Percentiles rank a stretch among this genome's conserved stretches.
Conservation (phyloP, 305 asterid genomes). For the Fraxinus greggii region DNA sequence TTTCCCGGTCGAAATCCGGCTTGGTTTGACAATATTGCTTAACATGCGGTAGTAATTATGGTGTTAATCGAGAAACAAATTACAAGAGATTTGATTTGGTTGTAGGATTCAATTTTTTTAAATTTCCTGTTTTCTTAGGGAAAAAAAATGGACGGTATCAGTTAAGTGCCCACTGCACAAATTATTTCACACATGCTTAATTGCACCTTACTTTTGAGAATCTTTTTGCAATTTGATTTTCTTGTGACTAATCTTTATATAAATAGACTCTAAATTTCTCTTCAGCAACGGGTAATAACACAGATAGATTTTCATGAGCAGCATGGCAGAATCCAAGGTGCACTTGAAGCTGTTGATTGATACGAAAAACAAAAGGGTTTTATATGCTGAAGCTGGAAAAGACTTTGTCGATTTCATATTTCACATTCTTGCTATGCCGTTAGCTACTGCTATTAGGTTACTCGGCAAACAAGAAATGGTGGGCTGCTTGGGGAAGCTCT, state of each 20-base stretch:
- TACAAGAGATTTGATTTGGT: neutral
- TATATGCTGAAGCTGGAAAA: constrained; percentile 11
- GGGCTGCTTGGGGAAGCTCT: constrained; percentile 27
- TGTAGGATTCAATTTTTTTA: too few species aligned
- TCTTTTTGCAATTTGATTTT: neutral
- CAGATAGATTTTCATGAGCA: neutral
- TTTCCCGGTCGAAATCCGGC: too few species aligned
- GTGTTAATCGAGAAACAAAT: neutral
- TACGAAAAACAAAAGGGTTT: neutral
- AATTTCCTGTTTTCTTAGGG: neutral
- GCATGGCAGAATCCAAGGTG: neutral
- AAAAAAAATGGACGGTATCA: neutral
- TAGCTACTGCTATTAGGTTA: constrained; percentile 14
- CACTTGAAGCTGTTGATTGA: constrained; percentile 11
- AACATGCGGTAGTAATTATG: neutral
- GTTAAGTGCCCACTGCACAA: neutral
- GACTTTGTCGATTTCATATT: constrained; percentile 33
- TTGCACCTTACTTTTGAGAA: neutral
- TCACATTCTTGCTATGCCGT: constrained; percentile 25
- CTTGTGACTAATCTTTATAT: neutral
- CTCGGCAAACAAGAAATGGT: constrained; percentile 1
- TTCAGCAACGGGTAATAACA: neutral
- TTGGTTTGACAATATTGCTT: too few species aligned
- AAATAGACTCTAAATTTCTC: neutral
- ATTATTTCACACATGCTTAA: neutral